Percentiles rank a stretch among this genome's conserved stretches.
phyloP scores from a whole-genome alignment of 345 rosid species.

The Syzygium oleosum region DNA sequence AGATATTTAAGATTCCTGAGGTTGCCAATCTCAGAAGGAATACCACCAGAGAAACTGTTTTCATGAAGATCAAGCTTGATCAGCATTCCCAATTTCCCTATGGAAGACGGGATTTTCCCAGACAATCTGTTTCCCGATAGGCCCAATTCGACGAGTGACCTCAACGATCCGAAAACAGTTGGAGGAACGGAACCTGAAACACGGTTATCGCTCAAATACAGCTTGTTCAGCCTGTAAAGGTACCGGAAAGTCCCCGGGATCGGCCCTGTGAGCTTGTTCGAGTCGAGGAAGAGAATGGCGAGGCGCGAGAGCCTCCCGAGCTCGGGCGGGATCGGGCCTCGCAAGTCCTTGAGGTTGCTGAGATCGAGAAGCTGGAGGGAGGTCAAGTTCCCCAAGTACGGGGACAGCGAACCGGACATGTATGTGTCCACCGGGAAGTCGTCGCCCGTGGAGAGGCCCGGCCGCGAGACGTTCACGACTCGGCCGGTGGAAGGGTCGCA shows the following conservation, averaged over 20 bases:
- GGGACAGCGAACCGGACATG: conserved; percentile 44
- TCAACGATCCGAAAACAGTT: conserved; percentile 17
- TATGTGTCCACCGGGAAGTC: conserved; percentile 27
- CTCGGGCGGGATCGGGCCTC: conserved; percentile 32
- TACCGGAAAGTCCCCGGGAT: conserved; percentile 26
- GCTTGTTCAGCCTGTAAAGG: conserved; percentile 17
- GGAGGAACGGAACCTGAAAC: conserved; percentile 28
- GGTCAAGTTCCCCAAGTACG: conserved; percentile 39
- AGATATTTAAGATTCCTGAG: conserved; percentile 29
- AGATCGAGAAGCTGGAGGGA: conserved; percentile 39
- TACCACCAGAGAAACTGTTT: conserved; percentile 30
- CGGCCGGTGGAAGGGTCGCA: conserved; percentile 33
- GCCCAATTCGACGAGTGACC: conserved; percentile 26
- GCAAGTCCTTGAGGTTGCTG: conserved; percentile 41
- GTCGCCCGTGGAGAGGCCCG: conserved; percentile 19
- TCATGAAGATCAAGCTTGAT: conserved; percentile 37
- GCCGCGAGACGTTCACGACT: conserved; percentile 34
- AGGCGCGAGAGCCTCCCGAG: conserved; percentile 30
- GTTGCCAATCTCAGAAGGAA: conserved; percentile 31
- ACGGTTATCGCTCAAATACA: conserved; percentile 28
- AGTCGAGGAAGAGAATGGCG: conserved; percentile 29
- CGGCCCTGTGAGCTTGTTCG: conserved; percentile 38
- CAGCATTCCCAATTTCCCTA: conserved; percentile 20
- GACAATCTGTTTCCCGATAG: conserved; percentile 37
- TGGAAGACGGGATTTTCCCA: conserved; percentile 26